Evolutionary conservation across 257 asterid species (phyloP).

Genomic region (Scutellaria minor): DNA sequence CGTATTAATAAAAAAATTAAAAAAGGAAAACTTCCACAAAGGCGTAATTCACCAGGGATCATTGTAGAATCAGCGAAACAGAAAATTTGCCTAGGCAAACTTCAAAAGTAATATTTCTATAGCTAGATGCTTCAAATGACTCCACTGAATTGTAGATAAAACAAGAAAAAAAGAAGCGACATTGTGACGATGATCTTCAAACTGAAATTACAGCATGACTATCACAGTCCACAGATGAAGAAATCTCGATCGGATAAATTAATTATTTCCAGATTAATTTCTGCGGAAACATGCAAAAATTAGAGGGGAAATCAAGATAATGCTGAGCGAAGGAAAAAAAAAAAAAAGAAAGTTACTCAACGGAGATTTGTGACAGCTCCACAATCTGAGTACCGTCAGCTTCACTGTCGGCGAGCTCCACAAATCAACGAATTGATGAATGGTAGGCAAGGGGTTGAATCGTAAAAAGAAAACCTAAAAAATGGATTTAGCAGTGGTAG

Average conservation of each 20-base stretch:
- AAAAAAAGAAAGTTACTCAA: slow-evolving; percentile 16
- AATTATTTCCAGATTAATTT: slow-evolving; percentile 15
- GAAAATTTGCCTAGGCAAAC: background rate
- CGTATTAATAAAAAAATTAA: background rate
- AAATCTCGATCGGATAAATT: background rate
- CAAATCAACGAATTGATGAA: background rate
- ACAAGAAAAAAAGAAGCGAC: background rate
- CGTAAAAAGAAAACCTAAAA: slow-evolving; percentile 8
- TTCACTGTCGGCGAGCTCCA: slow-evolving; percentile 37
- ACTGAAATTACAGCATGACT: background rate
- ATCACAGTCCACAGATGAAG: slow-evolving; percentile 9
- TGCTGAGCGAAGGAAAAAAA: background rate
- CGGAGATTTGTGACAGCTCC: slow-evolving; percentile 24
- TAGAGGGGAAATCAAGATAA: background rate
- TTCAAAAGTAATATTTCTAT: background rate
- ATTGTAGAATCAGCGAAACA: too few relatives aligned
- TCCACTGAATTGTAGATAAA: background rate
- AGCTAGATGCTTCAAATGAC: slow-evolving; percentile 5
- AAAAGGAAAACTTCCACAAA: background rate
- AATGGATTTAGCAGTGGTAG: slow-evolving; percentile 22
- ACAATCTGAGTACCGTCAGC: slow-evolving; percentile 16
- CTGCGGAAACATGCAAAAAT: slow-evolving; percentile 20
- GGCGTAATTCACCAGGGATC: background rate
- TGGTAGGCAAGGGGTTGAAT: background rate
- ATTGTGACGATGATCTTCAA: background rate